Percentiles rank a stretch among this genome's conserved stretches.
Conservation (phyloP, 78 protist genomes). For the Salpingoeca rosetta region DNA sequence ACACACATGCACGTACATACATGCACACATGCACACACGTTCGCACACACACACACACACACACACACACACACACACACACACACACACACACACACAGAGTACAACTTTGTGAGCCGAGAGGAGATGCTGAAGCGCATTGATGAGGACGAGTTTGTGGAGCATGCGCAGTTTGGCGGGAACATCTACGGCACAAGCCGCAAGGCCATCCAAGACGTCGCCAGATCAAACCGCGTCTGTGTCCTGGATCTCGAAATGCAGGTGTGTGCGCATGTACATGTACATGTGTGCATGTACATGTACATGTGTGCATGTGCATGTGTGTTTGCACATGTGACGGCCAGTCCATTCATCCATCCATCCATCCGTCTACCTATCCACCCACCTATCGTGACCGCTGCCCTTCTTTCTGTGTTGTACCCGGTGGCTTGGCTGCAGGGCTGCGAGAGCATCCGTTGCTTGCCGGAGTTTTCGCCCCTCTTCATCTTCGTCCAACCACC, state of each 20-base stretch:
- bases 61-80: neutral
- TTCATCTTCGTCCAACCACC: too few species aligned
- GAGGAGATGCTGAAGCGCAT: neutral
- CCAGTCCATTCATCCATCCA: too few species aligned
- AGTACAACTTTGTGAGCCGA: neutral
- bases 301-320: too few species aligned
- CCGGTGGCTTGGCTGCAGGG: too few species aligned
- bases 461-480: neutral
- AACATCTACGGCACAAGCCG: neutral
- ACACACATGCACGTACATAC: neutral
- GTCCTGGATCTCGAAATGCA: neutral
- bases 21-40: neutral
- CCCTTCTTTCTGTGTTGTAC: too few species aligned
- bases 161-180: neutral
- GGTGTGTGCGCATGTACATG: too few species aligned
- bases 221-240: neutral
- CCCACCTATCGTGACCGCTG: too few species aligned
- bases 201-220: neutral
- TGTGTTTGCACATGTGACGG: too few species aligned
- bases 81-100: neutral
- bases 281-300: too few species aligned
- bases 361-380: too few species aligned
- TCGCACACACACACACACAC: neutral
- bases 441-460: neutral
- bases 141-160: neutral